Base-by-base conservation (phyloP, 257 asterid species). In the Verbena officinalis region DNA sequence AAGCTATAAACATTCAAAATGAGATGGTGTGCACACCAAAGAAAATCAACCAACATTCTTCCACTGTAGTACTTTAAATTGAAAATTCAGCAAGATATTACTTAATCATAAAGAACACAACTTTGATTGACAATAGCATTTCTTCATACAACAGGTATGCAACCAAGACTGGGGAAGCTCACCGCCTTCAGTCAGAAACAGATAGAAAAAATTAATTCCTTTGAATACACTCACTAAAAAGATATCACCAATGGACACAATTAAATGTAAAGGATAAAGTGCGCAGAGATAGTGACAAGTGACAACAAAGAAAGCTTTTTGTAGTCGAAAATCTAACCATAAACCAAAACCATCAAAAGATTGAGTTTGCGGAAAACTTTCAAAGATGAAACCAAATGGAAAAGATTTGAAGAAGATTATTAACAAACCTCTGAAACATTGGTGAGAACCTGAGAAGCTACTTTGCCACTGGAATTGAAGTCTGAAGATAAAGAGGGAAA, bases 111-210 rank as follows among this genome's bases (percentile, higher is more conserved):
- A 44, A 67, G 13, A 50, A 58, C 64, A 45, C 64, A 63, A 33
- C 64, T 43, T 53, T 16, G 15, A 45, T 15, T 56, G 68, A 49
- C 19, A 45, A 20, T 5, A 21, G 17, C 73, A 72, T 64, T 68
- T 71, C 23, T 15, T 64, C 76, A 59, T 71, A 64, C 67, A 64
- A 31, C 48, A 71, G 73, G 58, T 34, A 31, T 40, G 78, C 80
- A 52, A 42, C 42, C 24, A 21, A 6, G 34, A 44, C 16, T 5
- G 11, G 16, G 23, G 13, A 60, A 69, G 17, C 31, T 22, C 15
- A 0, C 9, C 16, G 3, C 3, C 14, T 42, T 3, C 38, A 0
- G n/a, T 6, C 0, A 20, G 10, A 14, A 27, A 49, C 38, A 63
- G 44, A 20, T 10, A 27, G 22, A 46, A 9, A 21, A 36, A 6